Conservation (phyloP, 2,329 filamentous ascomycete genomes). For the Chrysoporthe cubensis region DNA sequence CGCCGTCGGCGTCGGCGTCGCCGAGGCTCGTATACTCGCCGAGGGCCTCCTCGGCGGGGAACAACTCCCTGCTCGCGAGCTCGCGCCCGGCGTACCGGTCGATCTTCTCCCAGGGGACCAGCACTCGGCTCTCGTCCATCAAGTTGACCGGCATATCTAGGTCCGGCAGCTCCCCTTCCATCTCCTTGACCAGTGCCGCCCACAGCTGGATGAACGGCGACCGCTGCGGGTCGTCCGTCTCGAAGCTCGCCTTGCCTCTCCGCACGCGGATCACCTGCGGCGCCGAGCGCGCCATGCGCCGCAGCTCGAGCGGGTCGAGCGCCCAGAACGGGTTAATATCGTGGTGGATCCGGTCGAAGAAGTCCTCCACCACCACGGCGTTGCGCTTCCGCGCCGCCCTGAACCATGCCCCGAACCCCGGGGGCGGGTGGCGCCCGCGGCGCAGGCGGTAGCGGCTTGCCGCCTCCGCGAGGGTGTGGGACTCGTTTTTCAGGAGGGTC, state of each 20-base stretch:
- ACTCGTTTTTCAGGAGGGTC: constrained; percentile 44
- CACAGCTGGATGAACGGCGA: constrained; percentile 53
- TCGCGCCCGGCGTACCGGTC: constrained; percentile 54
- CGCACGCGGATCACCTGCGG: constrained; percentile 52
- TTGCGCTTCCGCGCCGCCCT: constrained; percentile 46
- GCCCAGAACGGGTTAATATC: constrained; percentile 60
- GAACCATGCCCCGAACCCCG: constrained; percentile 53
- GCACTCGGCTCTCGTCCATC: constrained; percentile 64
- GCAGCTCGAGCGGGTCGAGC: constrained; percentile 43
- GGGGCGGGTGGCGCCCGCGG: constrained; percentile 53
- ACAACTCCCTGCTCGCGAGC: constrained; percentile 46
- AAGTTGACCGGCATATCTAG: constrained; percentile 70
- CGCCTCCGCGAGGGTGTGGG: constrained; percentile 47
- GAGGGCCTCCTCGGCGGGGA: constrained; percentile 48
- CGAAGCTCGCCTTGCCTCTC: constrained; percentile 43
- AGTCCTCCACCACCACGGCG: constrained; percentile 50
- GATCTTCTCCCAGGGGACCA: constrained; percentile 62
- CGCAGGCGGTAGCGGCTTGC: constrained; percentile 50
- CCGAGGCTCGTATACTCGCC: constrained; percentile 47
- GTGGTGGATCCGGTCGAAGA: constrained; percentile 58
- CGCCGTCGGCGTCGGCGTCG: constrained; percentile 40
- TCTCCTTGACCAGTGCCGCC: constrained; percentile 53
- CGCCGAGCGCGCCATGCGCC: constrained; percentile 44
- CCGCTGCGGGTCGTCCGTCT: constrained; percentile 44
- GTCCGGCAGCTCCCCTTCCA: constrained; percentile 60